Percentiles rank a stretch among this genome's conserved stretches.
Evolutionary conservation across 1,284 basidiomycete species (phyloP).

Genomic region (Porogramme epimiltina): DNA sequence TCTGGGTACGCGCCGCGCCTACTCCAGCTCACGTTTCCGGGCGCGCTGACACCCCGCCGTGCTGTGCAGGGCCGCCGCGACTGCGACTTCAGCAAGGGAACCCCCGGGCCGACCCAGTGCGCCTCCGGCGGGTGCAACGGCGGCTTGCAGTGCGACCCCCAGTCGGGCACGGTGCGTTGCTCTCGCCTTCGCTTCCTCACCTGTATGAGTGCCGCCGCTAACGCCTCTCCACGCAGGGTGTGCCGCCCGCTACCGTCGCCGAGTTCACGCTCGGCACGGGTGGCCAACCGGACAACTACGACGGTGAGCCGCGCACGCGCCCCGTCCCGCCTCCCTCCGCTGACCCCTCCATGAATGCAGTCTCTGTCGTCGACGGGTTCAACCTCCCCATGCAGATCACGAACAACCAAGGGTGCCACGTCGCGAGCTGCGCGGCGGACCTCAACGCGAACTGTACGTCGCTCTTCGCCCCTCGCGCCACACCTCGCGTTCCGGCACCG

Average conservation of each 20-base stretch:
- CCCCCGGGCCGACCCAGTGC: slow-evolving; percentile 43
- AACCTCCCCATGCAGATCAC: slow-evolving; percentile 60
- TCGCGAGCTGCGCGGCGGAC: slow-evolving; percentile 54
- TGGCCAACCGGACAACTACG: slow-evolving; percentile 41
- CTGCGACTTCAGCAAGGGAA: slow-evolving; percentile 38
- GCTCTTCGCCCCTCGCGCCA: background rate
- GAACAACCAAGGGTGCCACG: slow-evolving; percentile 51
- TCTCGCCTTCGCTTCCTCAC: background rate
- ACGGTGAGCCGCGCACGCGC: slow-evolving; percentile 29
- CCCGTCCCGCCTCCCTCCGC: background rate
- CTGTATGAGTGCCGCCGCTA: background rate
- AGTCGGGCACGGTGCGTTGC: slow-evolving; percentile 39
- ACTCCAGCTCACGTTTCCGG: too few relatives aligned
- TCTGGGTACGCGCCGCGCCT: slow-evolving; percentile 30
- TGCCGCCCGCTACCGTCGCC: slow-evolving; percentile 46
- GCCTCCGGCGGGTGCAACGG: slow-evolving; percentile 48
- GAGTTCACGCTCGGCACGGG: slow-evolving; percentile 43
- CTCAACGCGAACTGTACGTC: slow-evolving; percentile 48
- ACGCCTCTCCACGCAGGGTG: slow-evolving; percentile 35
- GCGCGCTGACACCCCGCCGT: slow-evolving; percentile 24
- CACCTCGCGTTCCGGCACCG: background rate
- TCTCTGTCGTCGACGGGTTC: slow-evolving; percentile 35
- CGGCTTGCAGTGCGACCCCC: slow-evolving; percentile 44
- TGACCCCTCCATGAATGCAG: slow-evolving; percentile 7
- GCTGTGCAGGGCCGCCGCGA: slow-evolving; percentile 32